Evolutionary conservation across 805 yeast species (phyloP).

Genomic region (Tetrapisispora pingtungensis): DNA sequence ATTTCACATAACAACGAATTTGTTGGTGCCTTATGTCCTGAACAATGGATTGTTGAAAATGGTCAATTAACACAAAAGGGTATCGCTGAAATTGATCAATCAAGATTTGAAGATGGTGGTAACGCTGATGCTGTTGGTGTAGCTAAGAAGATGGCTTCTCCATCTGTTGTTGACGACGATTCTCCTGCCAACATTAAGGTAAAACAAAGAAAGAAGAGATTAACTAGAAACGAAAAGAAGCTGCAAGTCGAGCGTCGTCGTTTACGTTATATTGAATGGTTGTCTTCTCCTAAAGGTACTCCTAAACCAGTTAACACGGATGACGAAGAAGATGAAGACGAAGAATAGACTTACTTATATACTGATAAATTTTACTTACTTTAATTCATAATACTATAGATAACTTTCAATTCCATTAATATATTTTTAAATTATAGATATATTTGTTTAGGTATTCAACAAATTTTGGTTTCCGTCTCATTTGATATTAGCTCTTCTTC

Average conservation of each 20-base stretch:
- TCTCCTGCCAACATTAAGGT: slow-evolving; percentile 96
- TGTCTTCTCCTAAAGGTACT: slow-evolving; percentile 93
- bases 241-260: slow-evolving; percentile 87
- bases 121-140: slow-evolving; percentile 40
- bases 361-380: background rate
- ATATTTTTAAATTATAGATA: too few species aligned
- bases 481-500: slow-evolving; percentile 40
- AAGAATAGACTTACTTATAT: background rate
- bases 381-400: background rate
- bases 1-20: slow-evolving; percentile 96
- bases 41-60: slow-evolving; percentile 94
- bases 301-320: slow-evolving; percentile 92
- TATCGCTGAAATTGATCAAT: slow-evolving; percentile 58
- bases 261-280: slow-evolving; percentile 88
- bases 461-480: slow-evolving; percentile 5
- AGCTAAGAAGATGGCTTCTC: slow-evolving; percentile 38
- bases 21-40: slow-evolving; percentile 95
- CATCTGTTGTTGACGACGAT: slow-evolving; percentile 55
- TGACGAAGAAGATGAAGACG: slow-evolving; percentile 46
- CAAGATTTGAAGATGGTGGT: slow-evolving; percentile 76
- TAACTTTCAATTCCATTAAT: too few species aligned
- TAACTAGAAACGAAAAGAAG: slow-evolving; percentile 95
- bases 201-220: slow-evolving; percentile 85
- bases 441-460: too few species aligned
- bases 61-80: slow-evolving; percentile 85